Evolutionary conservation across 2,329 filamentous ascomycete genomes (phyloP), one percentile per base, ranked within the genome.

Genomic region (Neonectria hederae): DNA sequence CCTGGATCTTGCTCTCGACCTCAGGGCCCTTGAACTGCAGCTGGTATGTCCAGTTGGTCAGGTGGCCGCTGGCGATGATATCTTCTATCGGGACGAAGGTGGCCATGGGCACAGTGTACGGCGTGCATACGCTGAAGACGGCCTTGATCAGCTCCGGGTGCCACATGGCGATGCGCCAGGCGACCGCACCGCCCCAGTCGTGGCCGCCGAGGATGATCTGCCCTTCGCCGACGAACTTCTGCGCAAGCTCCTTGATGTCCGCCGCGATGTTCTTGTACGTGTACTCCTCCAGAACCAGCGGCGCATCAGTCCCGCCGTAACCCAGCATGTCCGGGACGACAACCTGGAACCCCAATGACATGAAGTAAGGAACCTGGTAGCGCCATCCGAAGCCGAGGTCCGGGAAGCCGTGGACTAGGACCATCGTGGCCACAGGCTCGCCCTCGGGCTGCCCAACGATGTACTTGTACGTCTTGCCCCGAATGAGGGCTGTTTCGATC

Each of bases 311-410:
- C 63, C 88, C 86, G 26, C 92, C 92, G 77, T 96, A 98, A 67
- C 95, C 95, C 72, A 97, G 86, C 84, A 94, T 90, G 79, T 97
- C 93, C 0, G 93, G 92, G 11, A 89, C 92, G 24, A 98, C 88
- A 59, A 97, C 93, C 60, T 91, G 88, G 69, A 95, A 87, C 22
- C 90, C 91, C 61, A 93, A 83, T 6, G 89, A 84, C 35, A 91
- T 79, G 22, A 98, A 85, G 71, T 88, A 80, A 0, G 94, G 94
- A 64, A 97, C 91, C 79, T 97, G 94, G 79, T 92, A 90, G 66
- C 94, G 90, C 95, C 95, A 98, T 75, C 91, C 93, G 75, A 94
- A 89, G 9, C 88, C 87, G 19, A 96, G 80, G 79, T 97, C 94
- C 0, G 94, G 94, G 80, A 90, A 97, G 69, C 94, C 94, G 78